Evolutionary conservation across 768 basidiomycete genomes (phyloP).

Genomic region (Stropharia rugosoannulata): DNA sequence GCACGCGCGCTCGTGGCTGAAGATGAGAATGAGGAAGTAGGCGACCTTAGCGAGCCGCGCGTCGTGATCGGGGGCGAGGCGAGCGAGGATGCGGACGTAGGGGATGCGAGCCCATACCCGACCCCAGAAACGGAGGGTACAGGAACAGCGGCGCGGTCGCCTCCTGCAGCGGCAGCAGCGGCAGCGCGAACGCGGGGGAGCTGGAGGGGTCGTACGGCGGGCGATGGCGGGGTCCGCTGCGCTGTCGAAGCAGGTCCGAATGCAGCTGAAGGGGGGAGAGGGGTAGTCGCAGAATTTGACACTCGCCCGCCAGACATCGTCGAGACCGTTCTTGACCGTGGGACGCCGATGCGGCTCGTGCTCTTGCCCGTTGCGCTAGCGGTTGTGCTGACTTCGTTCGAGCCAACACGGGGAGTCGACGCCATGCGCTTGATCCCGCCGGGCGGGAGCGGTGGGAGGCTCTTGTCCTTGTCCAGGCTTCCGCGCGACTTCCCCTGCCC

Average conservation of each 20-base stretch:
- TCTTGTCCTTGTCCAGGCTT: conserved; percentile 30
- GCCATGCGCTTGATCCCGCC: conserved; percentile 18
- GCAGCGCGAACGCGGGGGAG: conserved; percentile 24
- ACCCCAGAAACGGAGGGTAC: conserved; percentile 20
- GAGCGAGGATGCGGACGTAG: conserved; percentile 17
- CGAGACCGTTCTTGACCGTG: conserved; percentile 24
- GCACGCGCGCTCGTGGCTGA: not conserved
- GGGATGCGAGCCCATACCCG: conserved; percentile 13
- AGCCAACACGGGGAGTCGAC: not conserved
- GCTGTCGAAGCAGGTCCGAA: conserved; percentile 11
- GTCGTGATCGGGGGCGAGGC: conserved; percentile 6
- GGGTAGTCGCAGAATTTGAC: conserved; percentile 8
- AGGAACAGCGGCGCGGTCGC: conserved; percentile 34
- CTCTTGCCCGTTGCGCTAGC: not conserved
- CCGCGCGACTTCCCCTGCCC: conserved; percentile 5
- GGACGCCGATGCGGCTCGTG: conserved; percentile 16
- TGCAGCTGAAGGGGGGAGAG: conserved; percentile 1
- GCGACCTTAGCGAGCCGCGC: no score
- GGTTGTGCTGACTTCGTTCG: not conserved
- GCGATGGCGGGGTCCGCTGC: conserved; percentile 12
- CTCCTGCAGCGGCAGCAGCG: conserved; percentile 13
- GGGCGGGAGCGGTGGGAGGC: conserved; percentile 32
- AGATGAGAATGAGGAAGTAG: no score
- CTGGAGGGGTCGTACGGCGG: conserved; percentile 28
- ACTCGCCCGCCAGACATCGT: not conserved